These are phyloP conservation scores for Rauvolfia tetraphylla DNA, from an alignment of 257 asterid species.

Conservation along the genomic window DNA sequence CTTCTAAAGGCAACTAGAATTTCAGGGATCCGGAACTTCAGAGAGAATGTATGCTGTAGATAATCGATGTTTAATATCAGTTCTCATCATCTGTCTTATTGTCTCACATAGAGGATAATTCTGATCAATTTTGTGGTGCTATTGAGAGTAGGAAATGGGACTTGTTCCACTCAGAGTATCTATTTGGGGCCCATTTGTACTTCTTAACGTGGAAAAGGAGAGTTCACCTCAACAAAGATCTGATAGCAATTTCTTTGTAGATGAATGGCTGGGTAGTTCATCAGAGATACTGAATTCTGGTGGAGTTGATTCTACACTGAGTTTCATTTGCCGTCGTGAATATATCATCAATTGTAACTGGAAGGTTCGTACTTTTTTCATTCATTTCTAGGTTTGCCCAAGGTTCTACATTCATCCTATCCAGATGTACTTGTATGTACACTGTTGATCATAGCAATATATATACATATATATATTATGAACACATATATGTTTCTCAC, in stretches of 20 bases:
- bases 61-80: not conserved
- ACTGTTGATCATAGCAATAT: not conserved
- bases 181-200: conserved; percentile 82
- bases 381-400: conserved; percentile 2
- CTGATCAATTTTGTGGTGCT: conserved; percentile 18
- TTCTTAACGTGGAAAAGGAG: conserved; percentile 48
- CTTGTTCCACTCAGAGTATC: conserved; percentile 61
- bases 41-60: conserved; percentile 42
- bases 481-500: no score
- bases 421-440: not conserved
- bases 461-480: no score
- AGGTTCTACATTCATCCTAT: not conserved
- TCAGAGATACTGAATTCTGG: conserved; percentile 50
- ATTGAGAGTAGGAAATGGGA: conserved; percentile 71
- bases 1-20: conserved; percentile 68
- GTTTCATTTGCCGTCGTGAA: conserved; percentile 59
- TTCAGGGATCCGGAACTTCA: conserved; percentile 74
- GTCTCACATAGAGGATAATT: not conserved
- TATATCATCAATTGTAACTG: conserved; percentile 83
- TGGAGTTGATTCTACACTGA: conserved; percentile 56
- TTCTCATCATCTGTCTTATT: not conserved
- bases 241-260: conserved; percentile 33
- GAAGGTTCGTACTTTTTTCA: conserved; percentile 54
- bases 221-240: conserved; percentile 24
- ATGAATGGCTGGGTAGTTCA: conserved; percentile 77